A percentile compares a stretch with the other conserved stretches of the same genome.
phyloP scores from a whole-genome alignment of 2,329 filamentous ascomycete genomes.

The Ophiostoma himal-ulmi region DNA sequence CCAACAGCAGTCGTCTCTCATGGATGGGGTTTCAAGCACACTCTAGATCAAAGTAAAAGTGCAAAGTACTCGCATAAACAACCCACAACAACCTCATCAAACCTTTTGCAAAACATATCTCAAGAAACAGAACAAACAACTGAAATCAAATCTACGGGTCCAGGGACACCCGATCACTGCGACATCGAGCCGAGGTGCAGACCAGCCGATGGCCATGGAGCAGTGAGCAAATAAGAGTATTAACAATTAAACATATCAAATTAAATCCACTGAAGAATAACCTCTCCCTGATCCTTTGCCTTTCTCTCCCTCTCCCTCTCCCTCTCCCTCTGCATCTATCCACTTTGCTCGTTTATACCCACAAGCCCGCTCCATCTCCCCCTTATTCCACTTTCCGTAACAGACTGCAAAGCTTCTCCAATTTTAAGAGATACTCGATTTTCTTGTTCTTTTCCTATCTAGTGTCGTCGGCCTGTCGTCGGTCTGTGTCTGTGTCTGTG shows the following conservation, averaged over 20 bases:
- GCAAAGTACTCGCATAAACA: background rate
- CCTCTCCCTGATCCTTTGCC: background rate
- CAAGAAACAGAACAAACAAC: conserved; percentile 13
- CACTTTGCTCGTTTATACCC: background rate
- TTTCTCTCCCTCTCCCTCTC: background rate
- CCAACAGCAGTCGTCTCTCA: background rate
- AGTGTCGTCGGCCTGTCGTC: conserved; percentile 3
- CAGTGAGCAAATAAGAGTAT: background rate
- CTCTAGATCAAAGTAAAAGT: too few relatives aligned
- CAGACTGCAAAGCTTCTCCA: conserved; percentile 10
- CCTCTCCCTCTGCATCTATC: background rate
- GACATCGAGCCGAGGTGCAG: conserved; percentile 20
- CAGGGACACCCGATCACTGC: conserved; percentile 14
- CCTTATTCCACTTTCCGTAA: conserved; percentile 15
- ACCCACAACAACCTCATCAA: background rate
- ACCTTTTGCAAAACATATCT: background rate
- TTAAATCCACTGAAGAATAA: background rate
- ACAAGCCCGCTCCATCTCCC: background rate
- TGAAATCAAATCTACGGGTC: background rate
- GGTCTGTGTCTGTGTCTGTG: background rate
- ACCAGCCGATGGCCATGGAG: background rate
- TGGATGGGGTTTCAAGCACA: too few relatives aligned
- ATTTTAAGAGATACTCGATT: conserved; percentile 4
- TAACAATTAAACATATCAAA: background rate
- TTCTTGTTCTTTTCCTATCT: conserved; percentile 10